These are phyloP conservation scores for Plicaturopsis crispa DNA, from an alignment of 768 basidiomycete species.

Conservation along the genomic window DNA sequence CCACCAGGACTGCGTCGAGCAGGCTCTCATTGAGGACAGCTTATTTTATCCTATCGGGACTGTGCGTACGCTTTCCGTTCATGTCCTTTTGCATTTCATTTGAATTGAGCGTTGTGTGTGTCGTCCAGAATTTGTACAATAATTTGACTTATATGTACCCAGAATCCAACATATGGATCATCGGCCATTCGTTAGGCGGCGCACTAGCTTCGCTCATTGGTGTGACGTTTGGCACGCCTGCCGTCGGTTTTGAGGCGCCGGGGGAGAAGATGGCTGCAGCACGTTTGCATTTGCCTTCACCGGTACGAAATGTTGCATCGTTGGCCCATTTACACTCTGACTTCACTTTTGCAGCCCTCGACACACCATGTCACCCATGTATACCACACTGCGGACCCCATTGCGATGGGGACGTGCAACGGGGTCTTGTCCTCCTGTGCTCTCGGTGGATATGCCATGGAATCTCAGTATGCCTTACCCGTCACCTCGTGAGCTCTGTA, in stretches of 20 bases:
- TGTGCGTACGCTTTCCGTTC: conserved; percentile 35
- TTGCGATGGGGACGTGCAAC: conserved; percentile 85
- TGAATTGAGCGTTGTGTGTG: no score
- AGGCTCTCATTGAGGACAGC: conserved; percentile 67
- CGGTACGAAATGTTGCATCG: conserved; percentile 60
- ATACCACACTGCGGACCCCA: conserved; percentile 92
- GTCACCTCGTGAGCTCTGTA: conserved; percentile 1
- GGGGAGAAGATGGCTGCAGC: conserved; percentile 77
- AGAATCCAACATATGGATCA: conserved; percentile 82
- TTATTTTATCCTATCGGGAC: conserved; percentile 89
- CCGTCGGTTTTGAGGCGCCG: conserved; percentile 83
- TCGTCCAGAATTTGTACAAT: conserved; percentile 84
- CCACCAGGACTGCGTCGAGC: conserved; percentile 69
- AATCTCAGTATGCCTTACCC: conserved; percentile 49
- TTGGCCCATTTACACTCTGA: no score
- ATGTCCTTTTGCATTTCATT: not conserved
- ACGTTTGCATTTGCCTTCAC: conserved; percentile 80
- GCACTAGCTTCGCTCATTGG: conserved; percentile 80
- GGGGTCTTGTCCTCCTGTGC: conserved; percentile 78
- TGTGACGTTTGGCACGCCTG: conserved; percentile 82
- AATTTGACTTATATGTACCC: conserved; percentile 93
- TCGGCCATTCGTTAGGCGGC: conserved; percentile 65
- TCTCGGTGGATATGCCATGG: conserved; percentile 85
- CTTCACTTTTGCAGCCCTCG: conserved; percentile 41
- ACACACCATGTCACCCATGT: conserved; percentile 81